Base-by-base conservation (phyloP, 495 filamentous ascomycete genomes). In the Podospora pseudocomata region DNA sequence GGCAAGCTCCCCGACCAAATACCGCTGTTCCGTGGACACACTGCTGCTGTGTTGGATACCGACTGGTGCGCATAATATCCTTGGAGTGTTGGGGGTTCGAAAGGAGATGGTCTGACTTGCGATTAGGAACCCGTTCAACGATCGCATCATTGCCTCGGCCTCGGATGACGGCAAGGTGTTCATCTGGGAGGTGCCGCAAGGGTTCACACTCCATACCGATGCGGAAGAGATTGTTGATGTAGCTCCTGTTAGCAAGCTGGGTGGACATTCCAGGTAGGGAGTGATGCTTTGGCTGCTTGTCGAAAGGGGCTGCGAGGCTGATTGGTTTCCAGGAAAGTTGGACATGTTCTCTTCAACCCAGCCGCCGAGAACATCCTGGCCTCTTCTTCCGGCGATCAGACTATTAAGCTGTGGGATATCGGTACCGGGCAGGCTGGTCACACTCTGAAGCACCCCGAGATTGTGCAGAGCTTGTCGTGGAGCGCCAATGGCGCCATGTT, bases 81-180 rank as follows among this genome's bases (percentile, higher is more conserved):
- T 58, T 19, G n/a, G 55, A 26, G 55, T 0, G 5, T 11, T 49
- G 9, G 13, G 13, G 9, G 23, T 23, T 49, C 1, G 7, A 9
- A 66, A 55, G 72, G 72, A 67, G 73, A 79, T 81, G 68, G 81
- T 67, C 72, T 78, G 70, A 74, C 65, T 4, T 59, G 54, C 13
- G 28, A 9, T 74, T 58, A 96, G 92, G 92, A 94, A 90, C 74
- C 95, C 95, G 57, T 97, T 97, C 82, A 91, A 97, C 78, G 95
- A 98, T 76, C 89, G 88, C 63, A 76, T 98, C 72, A 90, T 99
- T 75, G 92, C 93, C 16, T 99, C 95, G 53, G 93, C 90, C 55
- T 97, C 95, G 55, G 96, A 98, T 73, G 95, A 99, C 79, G 95
- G 90, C 71, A 98, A 96, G 88, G 89, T 96, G 65, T 94, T 95